Evolutionary conservation across 306 rosid genomes (phyloP).

Genomic region (Pyrus bretschneideri): DNA sequence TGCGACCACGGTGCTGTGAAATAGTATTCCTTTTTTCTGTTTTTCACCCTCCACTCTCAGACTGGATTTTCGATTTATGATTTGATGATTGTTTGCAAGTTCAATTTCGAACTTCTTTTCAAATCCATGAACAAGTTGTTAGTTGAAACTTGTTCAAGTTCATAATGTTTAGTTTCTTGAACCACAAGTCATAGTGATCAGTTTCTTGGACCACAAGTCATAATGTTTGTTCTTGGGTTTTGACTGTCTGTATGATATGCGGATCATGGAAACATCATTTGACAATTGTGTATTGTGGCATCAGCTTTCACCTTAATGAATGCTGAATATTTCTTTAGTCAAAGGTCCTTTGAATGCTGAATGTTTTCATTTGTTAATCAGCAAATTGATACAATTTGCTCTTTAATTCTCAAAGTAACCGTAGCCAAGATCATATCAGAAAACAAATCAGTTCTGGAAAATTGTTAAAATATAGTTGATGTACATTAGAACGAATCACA

Average conservation of each 20-base stretch:
- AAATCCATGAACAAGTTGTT: background rate
- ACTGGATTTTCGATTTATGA: background rate
- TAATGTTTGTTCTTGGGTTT: background rate
- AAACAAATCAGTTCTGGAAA: too few relatives aligned
- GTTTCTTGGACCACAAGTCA: background rate
- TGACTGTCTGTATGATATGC: background rate
- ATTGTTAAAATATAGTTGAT: too few relatives aligned
- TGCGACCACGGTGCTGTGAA: background rate
- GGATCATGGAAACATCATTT: background rate
- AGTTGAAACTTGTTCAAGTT: constrained; percentile 5
- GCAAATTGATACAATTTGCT: background rate
- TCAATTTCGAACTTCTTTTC: background rate
- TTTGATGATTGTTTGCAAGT: background rate
- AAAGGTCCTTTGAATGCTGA: background rate
- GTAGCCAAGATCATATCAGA: too few relatives aligned
- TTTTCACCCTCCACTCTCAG: background rate
- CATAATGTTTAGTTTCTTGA: background rate
- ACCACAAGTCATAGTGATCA: background rate
- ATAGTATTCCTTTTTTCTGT: too few relatives aligned
- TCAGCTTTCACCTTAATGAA: background rate
- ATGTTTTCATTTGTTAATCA: background rate
- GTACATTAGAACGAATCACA: background rate
- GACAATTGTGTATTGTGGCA: background rate
- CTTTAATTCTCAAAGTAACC: too few relatives aligned
- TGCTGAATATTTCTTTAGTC: background rate